Evolutionary conservation across 306 rosid genomes (phyloP), one percentile per base, ranked within the genome.

Genomic region (Biancaea sappan): DNA sequence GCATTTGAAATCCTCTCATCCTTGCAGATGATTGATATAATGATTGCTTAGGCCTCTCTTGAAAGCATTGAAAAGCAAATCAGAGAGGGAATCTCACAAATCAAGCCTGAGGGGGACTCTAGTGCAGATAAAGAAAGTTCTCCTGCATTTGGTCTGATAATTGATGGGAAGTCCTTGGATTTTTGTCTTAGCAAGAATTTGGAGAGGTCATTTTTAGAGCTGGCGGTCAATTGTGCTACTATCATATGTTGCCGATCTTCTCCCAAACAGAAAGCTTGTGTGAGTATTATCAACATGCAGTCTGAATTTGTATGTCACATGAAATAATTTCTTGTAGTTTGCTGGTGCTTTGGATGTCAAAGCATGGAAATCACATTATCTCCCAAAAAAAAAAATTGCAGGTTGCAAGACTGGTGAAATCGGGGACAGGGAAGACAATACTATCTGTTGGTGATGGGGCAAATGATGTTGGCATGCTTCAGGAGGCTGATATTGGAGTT

Each of bases 391-490:
- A 40, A 74, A 72, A 66, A 43, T 7, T 83, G 88, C 64, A 93
- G 97, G 97, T 93, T 41, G 88, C 98, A 41, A 88, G 97, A 77
- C 81, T 93, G n/a, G 98, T 93, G 34, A 93, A 91, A 82, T 74
- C 84, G 76, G 96, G 94, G 79, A 91, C 91, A 15, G 90, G 91
- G 47, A 93, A 89, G 81, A 93, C 96, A 53, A 93, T 96, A n/a
- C 85, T 93, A 67, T 96, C 98, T 2, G 85, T 93, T 15, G 97
- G 97, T 21, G 97, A 93, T 37, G 98, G 98, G 66, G 98, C 97
- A 77, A 93, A 93, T 73, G 97, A 93, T 78, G 97, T 93, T 24
- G 97, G 98, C 75, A 93, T 93, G 98, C 96, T 93, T 79, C 98
- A 91, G 85, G 96, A 93, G 81, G 98, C 98, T 7, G 96, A 93